Evolutionary conservation across 2,329 filamentous ascomycete species (phyloP).

Genomic region (Calonectria multiphialidica): DNA sequence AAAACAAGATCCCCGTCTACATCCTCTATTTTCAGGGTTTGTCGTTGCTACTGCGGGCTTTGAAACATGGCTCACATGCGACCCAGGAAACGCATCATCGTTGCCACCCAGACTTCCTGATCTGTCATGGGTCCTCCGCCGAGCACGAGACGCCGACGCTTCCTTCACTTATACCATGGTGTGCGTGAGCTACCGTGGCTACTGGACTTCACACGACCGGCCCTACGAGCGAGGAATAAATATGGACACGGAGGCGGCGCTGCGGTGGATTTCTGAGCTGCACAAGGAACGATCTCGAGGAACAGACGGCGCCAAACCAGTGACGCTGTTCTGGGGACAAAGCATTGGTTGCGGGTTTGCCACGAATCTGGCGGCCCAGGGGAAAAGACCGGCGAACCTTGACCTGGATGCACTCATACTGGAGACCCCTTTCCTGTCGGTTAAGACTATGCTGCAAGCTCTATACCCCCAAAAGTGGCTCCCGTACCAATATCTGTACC

Average conservation of each 20-base stretch:
- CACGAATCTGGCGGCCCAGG: constrained; percentile 65
- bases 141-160: constrained; percentile 54
- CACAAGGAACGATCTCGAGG: constrained; percentile 44
- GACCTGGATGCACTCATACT: constrained; percentile 68
- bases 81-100: constrained; percentile 69
- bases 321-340: constrained; percentile 79
- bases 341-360: constrained; percentile 81
- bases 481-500: constrained; percentile 80
- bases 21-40: constrained; percentile 50
- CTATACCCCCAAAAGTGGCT: constrained; percentile 85
- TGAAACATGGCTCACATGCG: constrained; percentile 36
- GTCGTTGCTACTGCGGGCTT: constrained; percentile 5
- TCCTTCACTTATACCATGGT: constrained; percentile 60
- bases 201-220: constrained; percentile 81
- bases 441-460: constrained; percentile 76
- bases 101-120: constrained; percentile 68
- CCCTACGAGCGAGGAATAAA: constrained; percentile 79
- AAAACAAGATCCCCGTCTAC: constrained; percentile 57
- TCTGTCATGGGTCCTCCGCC: constrained; percentile 64
- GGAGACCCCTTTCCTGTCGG: constrained; percentile 81
- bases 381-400: constrained; percentile 51
- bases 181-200: constrained; percentile 76
- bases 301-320: constrained; percentile 41
- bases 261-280: constrained; percentile 69
- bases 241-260: constrained; percentile 73